Evolutionary conservation across 371 early-diverging fungal genomes (phyloP).

Genomic region (Lichtheimia ramosa): DNA sequence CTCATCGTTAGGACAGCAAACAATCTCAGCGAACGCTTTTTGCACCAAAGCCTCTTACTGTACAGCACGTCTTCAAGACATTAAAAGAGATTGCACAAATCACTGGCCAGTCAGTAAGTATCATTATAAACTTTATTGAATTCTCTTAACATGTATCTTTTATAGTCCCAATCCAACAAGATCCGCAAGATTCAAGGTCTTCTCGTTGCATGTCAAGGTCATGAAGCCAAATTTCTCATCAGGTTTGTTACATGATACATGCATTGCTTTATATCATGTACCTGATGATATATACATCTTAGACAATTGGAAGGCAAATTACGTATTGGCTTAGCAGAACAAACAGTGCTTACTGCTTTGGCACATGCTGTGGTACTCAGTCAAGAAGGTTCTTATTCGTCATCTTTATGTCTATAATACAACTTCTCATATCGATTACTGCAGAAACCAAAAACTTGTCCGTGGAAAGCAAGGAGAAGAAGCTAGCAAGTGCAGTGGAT

Average conservation of each 20-base stretch:
- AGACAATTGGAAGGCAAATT: conserved; percentile 96
- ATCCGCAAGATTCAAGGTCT: conserved; percentile 82
- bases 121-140: background rate
- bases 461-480: conserved; percentile 51
- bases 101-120: conserved; percentile 73
- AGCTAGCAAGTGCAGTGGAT: conserved; percentile 71
- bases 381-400: conserved; percentile 30
- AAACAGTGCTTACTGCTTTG: conserved; percentile 88
- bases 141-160: background rate
- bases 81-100: conserved; percentile 87
- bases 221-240: conserved; percentile 93
- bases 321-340: conserved; percentile 97
- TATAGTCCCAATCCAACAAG: conserved; percentile 77
- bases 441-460: conserved; percentile 46
- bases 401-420: too few relatives aligned
- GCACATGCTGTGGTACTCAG: conserved; percentile 77
- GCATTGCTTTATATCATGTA: background rate
- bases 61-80: conserved; percentile 82
- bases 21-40: conserved; percentile 76
- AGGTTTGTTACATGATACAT: conserved; percentile 38
- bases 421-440: background rate
- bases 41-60: conserved; percentile 79
- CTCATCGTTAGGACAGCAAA: conserved; percentile 60
- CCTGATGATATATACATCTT: background rate
- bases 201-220: conserved; percentile 80